Percentiles rank a stretch among this genome's conserved stretches.
phyloP scores from a whole-genome alignment of 2,329 filamentous ascomycete species.

The Fusarium sororula region DNA sequence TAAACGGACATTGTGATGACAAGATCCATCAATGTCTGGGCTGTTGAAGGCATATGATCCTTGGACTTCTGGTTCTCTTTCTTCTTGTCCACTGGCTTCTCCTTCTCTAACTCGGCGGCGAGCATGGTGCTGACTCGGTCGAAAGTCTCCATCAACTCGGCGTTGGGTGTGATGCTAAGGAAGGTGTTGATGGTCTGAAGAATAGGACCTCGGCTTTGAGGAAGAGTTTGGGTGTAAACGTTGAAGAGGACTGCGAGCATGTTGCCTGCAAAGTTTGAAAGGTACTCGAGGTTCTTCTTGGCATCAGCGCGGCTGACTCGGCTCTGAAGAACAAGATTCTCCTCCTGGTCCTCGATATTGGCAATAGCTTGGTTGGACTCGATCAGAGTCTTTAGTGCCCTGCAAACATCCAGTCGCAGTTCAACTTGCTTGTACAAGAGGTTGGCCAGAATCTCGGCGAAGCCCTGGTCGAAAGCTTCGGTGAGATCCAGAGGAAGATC shows the following conservation, averaged over 20 bases:
- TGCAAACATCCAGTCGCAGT: constrained; percentile 86
- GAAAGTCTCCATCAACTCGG: constrained; percentile 88
- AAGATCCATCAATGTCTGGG: constrained; percentile 95
- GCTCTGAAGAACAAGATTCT: constrained; percentile 80
- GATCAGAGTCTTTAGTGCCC: constrained; percentile 83
- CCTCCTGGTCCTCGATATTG: constrained; percentile 71
- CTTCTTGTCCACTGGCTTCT: constrained; percentile 64
- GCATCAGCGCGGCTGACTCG: constrained; percentile 80
- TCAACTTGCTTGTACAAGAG: constrained; percentile 92
- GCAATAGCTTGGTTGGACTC: constrained; percentile 90
- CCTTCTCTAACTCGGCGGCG: constrained; percentile 70
- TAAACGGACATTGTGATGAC: constrained; percentile 97
- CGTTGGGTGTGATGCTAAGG: constrained; percentile 82
- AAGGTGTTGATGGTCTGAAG: constrained; percentile 95
- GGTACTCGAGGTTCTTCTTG: constrained; percentile 80
- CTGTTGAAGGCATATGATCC: constrained; percentile 87
- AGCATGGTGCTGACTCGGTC: constrained; percentile 86
- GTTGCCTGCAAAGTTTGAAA: constrained; percentile 83
- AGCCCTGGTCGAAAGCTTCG: constrained; percentile 82
- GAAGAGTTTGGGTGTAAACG: constrained; percentile 95
- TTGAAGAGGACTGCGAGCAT: constrained; percentile 98
- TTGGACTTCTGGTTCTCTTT: constrained; percentile 69
- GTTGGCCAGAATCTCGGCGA: constrained; percentile 91
- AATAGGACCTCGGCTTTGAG: constrained; percentile 89
- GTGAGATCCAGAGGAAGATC: constrained; percentile 84